phyloP scores from a whole-genome alignment of 345 rosid species.

The Brassica cretica region DNA sequence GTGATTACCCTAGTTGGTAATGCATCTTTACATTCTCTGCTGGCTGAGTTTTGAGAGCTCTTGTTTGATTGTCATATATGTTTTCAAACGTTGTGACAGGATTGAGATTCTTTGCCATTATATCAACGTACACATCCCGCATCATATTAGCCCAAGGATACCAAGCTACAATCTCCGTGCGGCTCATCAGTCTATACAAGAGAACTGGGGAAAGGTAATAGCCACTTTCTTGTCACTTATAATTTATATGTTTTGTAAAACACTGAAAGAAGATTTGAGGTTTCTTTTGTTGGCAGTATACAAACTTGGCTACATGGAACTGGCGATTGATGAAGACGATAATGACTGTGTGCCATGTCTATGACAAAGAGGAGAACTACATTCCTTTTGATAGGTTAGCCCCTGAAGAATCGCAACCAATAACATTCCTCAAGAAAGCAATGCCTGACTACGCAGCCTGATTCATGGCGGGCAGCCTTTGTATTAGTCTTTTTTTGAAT shows the following conservation, averaged over 20 bases:
- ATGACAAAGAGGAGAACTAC: slow-evolving; percentile 66
- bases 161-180: slow-evolving; percentile 81
- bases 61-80: not conserved
- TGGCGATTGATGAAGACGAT: slow-evolving; percentile 96
- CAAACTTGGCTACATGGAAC: slow-evolving; percentile 84
- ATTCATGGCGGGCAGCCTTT: not conserved
- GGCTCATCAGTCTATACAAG: slow-evolving; percentile 74
- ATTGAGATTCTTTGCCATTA: slow-evolving; percentile 87
- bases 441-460: slow-evolving; percentile 68
- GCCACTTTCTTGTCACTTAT: not conserved
- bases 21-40: slow-evolving; percentile 4
- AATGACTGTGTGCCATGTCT: slow-evolving; percentile 87
- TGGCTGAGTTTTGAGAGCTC: not conserved
- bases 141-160: slow-evolving; percentile 77
- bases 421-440: slow-evolving; percentile 67
- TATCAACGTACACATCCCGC: slow-evolving; percentile 85
- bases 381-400: slow-evolving; percentile 68
- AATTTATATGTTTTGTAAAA: too few species aligned
- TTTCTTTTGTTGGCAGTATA: slow-evolving; percentile 51
- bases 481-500: slow-evolving; percentile 4
- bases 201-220: slow-evolving; percentile 90
- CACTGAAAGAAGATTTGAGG: not conserved
- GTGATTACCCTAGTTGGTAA: slow-evolving; percentile 88
- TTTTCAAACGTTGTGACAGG: slow-evolving; percentile 52
- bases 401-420: slow-evolving; percentile 64